Evolutionary conservation across 768 basidiomycete genomes (phyloP).

Genomic region (Lentinula sp.): DNA sequence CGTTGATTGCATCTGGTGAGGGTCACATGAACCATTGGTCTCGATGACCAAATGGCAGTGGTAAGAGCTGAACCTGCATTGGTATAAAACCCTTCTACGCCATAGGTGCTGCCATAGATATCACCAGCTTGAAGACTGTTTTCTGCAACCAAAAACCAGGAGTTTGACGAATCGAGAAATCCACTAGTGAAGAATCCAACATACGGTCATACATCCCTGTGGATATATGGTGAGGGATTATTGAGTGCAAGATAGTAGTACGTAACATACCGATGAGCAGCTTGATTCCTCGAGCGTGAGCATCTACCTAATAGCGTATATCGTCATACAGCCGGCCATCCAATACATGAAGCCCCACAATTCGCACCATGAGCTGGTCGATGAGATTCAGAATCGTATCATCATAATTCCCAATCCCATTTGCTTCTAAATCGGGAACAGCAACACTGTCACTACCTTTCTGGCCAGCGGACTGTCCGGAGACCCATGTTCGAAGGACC

Average conservation of each 20-base stretch:
- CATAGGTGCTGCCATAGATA: conserved; percentile 26
- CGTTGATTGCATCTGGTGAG: conserved; percentile 17
- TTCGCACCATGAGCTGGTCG: conserved; percentile 28
- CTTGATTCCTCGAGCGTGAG: conserved; percentile 23
- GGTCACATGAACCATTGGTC: no score
- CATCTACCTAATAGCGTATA: conserved; percentile 18
- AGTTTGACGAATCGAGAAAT: background rate
- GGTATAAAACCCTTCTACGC: conserved; percentile 27
- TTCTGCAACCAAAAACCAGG: conserved; percentile 17
- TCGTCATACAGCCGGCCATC: background rate
- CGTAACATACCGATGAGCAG: background rate
- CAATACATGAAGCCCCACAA: background rate
- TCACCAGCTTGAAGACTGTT: conserved; percentile 26
- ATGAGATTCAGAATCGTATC: conserved; percentile 27
- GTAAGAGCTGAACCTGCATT: conserved; percentile 10
- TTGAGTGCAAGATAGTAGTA: no score
- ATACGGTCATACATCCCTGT: conserved; percentile 16
- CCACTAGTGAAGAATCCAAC: background rate
- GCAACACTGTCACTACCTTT: conserved; percentile 19
- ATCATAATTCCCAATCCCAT: conserved; percentile 26
- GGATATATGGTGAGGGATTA: background rate
- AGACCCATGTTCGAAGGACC: conserved; percentile 23
- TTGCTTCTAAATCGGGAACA: conserved; percentile 27
- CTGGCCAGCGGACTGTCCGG: conserved; percentile 18
- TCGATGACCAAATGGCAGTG: background rate